Conservation (phyloP, 2,329 filamentous ascomycete genomes). For the Sporothrix brasiliensis region DNA sequence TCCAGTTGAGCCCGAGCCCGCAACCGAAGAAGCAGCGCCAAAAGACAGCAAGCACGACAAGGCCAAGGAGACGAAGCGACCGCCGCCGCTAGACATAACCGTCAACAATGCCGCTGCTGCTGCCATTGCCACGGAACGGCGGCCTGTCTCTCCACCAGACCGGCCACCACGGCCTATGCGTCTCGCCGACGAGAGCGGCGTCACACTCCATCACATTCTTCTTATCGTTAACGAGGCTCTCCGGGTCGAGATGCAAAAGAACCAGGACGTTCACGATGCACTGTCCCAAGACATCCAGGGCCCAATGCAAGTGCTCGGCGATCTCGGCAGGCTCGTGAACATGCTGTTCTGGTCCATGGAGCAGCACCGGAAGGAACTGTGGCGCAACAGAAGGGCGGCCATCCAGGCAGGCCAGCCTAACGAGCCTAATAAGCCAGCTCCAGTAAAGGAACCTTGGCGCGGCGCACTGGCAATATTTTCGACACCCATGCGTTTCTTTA, state of each 20-base stretch:
- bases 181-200: background rate
- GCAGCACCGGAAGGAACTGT: conserved; percentile 2
- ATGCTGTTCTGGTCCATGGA: conserved; percentile 14
- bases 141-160: background rate
- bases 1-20: background rate
- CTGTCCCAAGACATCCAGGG: conserved; percentile 1
- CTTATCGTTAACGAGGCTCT: background rate
- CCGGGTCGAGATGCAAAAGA: background rate
- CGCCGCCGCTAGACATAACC: background rate
- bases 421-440: background rate
- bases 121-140: background rate
- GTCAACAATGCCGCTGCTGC: background rate
- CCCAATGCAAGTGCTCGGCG: conserved; percentile 3
- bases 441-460: background rate
- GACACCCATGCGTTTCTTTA: background rate
- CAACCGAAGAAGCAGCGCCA: background rate
- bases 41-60: background rate
- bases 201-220: conserved; percentile 9
- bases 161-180: background rate
- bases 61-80: background rate
- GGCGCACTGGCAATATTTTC: background rate
- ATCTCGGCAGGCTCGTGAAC: background rate
- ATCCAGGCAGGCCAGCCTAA: background rate
- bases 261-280: conserved; percentile 6
- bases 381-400: background rate